phyloP scores from a whole-genome alignment of 352 stramenopile genomes.

The Pythium apleroticum region DNA sequence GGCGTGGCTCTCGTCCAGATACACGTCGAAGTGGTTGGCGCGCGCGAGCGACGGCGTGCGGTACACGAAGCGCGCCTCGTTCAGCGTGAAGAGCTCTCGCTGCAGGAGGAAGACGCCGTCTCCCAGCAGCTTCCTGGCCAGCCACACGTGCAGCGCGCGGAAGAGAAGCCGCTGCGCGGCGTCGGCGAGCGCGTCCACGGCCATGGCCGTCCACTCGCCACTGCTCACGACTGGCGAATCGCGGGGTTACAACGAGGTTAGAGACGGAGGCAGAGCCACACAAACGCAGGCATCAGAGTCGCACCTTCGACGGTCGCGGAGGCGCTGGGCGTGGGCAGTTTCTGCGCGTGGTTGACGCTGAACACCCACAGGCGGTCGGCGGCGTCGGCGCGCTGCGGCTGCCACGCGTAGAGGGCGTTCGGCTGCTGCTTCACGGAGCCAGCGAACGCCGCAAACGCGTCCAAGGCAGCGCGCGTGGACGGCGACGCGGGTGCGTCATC shows the following conservation, averaged over 20 bases:
- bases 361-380: constrained; percentile 18
- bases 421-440: constrained; percentile 1
- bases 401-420: constrained; percentile 21
- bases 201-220: constrained; percentile 12
- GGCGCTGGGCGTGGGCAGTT: constrained; percentile 4
- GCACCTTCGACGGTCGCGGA: constrained; percentile 9
- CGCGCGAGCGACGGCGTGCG: constrained; percentile 50
- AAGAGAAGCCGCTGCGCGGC: constrained; percentile 44
- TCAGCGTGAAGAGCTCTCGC: constrained; percentile 41
- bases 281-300: background rate
- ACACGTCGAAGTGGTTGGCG: constrained; percentile 66
- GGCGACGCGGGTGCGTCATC: background rate
- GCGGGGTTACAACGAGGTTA: background rate
- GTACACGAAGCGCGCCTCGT: constrained; percentile 66
- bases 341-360: constrained; percentile 17
- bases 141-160: constrained; percentile 31
- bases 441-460: constrained; percentile 13
- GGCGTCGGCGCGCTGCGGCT: background rate
- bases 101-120: constrained; percentile 46
- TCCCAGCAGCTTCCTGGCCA: constrained; percentile 34
- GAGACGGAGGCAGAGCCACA: background rate
- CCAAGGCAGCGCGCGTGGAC: background rate
- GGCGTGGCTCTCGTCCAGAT: constrained; percentile 54
- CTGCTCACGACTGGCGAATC: constrained; percentile 6
- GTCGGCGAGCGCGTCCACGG: background rate